Evolutionary conservation across 208 protist genomes (phyloP).

Genomic region (Crithidia expoeki): DNA sequence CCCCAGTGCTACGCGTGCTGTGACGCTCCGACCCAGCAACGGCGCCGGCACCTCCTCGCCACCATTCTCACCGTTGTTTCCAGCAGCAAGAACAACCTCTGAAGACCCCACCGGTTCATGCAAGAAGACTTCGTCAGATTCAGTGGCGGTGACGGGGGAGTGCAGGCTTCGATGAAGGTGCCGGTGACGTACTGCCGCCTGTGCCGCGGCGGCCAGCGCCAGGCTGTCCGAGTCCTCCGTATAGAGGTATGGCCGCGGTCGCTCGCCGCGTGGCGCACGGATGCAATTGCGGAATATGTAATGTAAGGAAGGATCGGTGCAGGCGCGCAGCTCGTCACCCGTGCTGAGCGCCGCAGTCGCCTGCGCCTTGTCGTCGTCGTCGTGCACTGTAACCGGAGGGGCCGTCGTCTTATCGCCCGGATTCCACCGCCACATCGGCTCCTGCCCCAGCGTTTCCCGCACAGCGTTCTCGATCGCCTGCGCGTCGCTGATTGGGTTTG

Average conservation of each 20-base stretch:
- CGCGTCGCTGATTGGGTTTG: constrained; percentile 34
- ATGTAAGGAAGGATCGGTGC: constrained; percentile 7
- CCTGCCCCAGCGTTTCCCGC: constrained; percentile 34
- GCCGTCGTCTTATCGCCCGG: not conserved
- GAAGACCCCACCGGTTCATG: not conserved
- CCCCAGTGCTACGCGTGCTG: not conserved
- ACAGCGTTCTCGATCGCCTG: constrained; percentile 33
- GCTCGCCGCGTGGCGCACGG: constrained; percentile 19
- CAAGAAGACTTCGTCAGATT: not conserved
- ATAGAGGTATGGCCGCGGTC: constrained; percentile 15
- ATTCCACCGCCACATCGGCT: constrained; percentile 19
- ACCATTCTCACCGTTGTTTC: not conserved
- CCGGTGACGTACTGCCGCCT: constrained; percentile 11
- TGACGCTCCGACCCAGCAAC: constrained; percentile 5
- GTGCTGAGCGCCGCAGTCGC: constrained; percentile 12
- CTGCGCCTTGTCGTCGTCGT: constrained; percentile 3
- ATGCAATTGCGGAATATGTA: constrained; percentile 47
- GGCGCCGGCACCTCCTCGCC: not conserved
- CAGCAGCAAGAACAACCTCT: not conserved
- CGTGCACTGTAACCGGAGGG: constrained; percentile 1
- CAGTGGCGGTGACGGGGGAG: not conserved
- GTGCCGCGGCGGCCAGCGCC: constrained; percentile 10
- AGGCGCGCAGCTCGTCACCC: constrained; percentile 20
- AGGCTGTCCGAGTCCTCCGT: constrained; percentile 4
- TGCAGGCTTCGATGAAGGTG: constrained; percentile 3